Base-by-base conservation (phyloP, 495 filamentous ascomycete genomes). In the Chaetomidium leptoderma region DNA sequence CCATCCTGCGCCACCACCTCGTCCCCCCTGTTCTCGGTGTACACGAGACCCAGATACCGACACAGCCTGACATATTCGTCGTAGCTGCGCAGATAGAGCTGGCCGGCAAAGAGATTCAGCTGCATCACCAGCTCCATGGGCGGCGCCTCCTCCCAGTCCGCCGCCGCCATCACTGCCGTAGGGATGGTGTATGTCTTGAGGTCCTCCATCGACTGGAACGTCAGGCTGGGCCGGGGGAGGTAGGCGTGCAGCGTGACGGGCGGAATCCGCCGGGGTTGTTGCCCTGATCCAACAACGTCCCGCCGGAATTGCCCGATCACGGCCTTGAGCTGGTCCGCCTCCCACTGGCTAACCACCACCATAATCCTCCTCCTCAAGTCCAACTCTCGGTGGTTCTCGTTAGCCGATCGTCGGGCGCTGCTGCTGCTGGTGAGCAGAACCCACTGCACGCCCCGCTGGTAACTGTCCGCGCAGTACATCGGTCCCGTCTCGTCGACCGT, bases 61-160 rank as follows among this genome's bases (percentile, higher is more conserved):
- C 82, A 87, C 2, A 83, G 43, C 9, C 63, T 54, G 11, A 70
- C 40, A 62, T 88, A 90, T 42, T 87, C 77, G 3, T 67, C 51
- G 52, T 76, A 82, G 1, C 68, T 73, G 5, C 58, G 54, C 17
- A 90, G 67, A 66, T 86, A 90, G 0, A 89, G 74, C 55, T 86
- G 81, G 10, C 86, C 86, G 0, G 86, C 75, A 61, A 89, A 90
- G 7, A 90, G 72, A 58, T 86, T 85, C 13, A 89, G 74, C 48
- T 85, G 74, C 3, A 71, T 65, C 2, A 70, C 42, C 21, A 78
- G 57, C 0, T 60, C 40, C n/a, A n/a, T n/a, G n/a, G n/a, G n/a
- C 50, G 66, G 62, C 21, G 61, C 35, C 36, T 49, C 47, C 19
- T 65, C 52, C n/a, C n/a, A n/a, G n/a, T n/a, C n/a, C n/a, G n/a